phyloP scores from a whole-genome alignment of 352 stramenopile genomes.

The Globisporangium nodosum region DNA sequence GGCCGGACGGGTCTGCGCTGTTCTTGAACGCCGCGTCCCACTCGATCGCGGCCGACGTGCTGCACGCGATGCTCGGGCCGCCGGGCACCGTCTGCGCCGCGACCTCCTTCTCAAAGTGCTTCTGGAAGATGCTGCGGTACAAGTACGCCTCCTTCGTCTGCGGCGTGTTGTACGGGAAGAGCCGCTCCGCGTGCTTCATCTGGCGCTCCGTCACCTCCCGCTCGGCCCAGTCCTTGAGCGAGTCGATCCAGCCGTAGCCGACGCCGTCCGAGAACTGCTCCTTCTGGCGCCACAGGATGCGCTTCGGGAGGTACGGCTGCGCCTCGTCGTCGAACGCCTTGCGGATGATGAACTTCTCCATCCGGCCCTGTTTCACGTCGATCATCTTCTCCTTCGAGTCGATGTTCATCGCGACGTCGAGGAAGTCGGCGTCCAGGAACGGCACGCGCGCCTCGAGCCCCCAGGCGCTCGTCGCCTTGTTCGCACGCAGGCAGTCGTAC shows the following conservation, averaged over 20 bases:
- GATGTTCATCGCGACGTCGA: conserved; percentile 98
- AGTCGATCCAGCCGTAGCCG: conserved; percentile 99
- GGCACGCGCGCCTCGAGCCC: conserved; percentile 97
- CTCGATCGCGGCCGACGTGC: conserved; percentile 95
- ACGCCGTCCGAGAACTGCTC: conserved; percentile 99
- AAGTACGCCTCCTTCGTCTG: conserved; percentile 97
- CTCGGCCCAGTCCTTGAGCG: conserved; percentile 94
- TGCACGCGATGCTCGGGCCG: conserved; percentile 98
- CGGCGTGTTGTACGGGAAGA: conserved; percentile 98
- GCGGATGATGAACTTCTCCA: conserved; percentile 99
- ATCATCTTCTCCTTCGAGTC: conserved; percentile 98
- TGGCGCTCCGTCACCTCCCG: conserved; percentile 93
- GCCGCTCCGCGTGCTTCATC: conserved; percentile 90
- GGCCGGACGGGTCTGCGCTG: conserved; percentile 92
- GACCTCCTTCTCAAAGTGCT: conserved; percentile 96
- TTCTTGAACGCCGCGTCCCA: conserved; percentile 96
- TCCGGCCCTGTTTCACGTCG: conserved; percentile 81
- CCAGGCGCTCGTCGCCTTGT: conserved; percentile 98
- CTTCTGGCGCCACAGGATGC: conserved; percentile 99
- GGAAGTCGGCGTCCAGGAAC: conserved; percentile 98
- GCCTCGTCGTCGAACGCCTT: conserved; percentile 98
- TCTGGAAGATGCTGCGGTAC: conserved; percentile 97
- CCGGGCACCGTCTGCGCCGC: conserved; percentile 96
- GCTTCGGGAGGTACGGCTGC: conserved; percentile 95
- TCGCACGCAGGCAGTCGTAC: conserved; percentile 98